Base-by-base conservation (phyloP, 2,329 filamentous ascomycete species). In the Calonectria hawksworthii region DNA sequence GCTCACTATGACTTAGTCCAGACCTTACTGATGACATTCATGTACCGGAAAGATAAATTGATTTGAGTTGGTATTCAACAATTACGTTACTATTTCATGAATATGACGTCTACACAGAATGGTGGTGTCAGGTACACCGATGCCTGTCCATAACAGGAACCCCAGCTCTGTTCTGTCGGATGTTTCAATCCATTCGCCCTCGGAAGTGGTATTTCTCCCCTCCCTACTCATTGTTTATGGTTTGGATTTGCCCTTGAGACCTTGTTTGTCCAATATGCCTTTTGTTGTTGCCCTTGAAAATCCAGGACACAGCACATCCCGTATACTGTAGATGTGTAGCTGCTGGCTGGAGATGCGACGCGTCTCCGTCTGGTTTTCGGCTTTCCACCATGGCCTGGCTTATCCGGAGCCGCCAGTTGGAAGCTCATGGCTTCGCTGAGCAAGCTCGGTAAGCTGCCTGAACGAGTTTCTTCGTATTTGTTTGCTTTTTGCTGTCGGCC, bases 301-400 rank as follows among this genome's bases (percentile, higher is more conserved):
- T 26, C 64, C 28, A 68, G 69, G 56, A 44, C 44, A 44, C 44
- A 73, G 47, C 28, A 50, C 41, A 65, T 50, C 30, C 61, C 41
- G 50, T 50, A 54, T 63, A 63, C 72, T 61, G 30, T 65, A 67
- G 18, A 23, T 47, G 10, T 74, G 36, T 71, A 65, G 68, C 68
- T 74, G 56, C 70, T 72, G 75, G 64, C 73, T 41, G 32, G 73
- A 69, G 56, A 41, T 63, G n/a, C 4, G 23, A 41, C n/a, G 36
- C 14, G 23, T 63, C 56, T 63, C 56, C 56, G 41, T 63, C 56
- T 41, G 36, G 34, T 26, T 41, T 63, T 75, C 70, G 77, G 75
- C 73, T 78, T 68, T 68, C 70, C 74, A 67, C 76, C 75, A 70
- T 68, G 70, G 34, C 69, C 77, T 76, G 64, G 32, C 72, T 70